Evolutionary conservation across 371 early-diverging fungal genomes (phyloP).

Genomic region (Coemansia sp.): DNA sequence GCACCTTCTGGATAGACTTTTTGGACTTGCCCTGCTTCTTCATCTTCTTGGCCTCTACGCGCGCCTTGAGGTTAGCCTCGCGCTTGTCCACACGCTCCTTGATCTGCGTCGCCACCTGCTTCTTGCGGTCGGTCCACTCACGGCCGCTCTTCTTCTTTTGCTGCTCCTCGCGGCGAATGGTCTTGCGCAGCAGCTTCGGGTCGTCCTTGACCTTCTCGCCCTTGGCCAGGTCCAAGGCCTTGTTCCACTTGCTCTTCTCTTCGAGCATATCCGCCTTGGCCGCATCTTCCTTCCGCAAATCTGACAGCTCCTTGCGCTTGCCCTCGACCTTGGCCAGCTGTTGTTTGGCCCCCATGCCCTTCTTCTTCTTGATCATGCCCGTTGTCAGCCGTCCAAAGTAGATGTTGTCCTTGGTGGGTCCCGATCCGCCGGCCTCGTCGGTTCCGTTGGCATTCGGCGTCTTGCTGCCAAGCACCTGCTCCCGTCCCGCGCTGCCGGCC

Average conservation of each 20-base stretch:
- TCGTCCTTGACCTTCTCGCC: constrained; percentile 94
- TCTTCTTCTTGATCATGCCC: constrained; percentile 59
- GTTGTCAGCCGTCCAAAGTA: constrained; percentile 41
- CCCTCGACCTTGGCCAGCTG: constrained; percentile 74
- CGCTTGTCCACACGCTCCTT: constrained; percentile 73
- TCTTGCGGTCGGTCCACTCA: constrained; percentile 75
- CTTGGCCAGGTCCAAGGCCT: constrained; percentile 73
- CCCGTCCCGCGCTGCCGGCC: constrained; percentile 23
- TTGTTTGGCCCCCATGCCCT: constrained; percentile 69
- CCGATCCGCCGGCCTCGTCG: constrained; percentile 37
- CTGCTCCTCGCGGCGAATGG: constrained; percentile 81
- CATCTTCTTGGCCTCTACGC: constrained; percentile 75
- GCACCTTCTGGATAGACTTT: constrained; percentile 28
- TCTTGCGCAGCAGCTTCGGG: constrained; percentile 82
- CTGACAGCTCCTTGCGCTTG: constrained; percentile 74
- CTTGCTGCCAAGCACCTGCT: constrained; percentile 47
- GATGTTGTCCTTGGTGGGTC: constrained; percentile 52
- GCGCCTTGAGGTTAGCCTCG: constrained; percentile 71
- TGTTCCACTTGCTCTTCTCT: constrained; percentile 80
- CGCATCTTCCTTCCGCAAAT: constrained; percentile 66
- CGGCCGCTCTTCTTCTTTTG: constrained; percentile 78
- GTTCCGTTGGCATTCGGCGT: constrained; percentile 23
- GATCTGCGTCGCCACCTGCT: constrained; percentile 63
- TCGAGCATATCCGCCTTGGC: constrained; percentile 59
- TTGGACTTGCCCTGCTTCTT: constrained; percentile 59